phyloP scores from a whole-genome alignment of 2,329 filamentous ascomycete genomes.

The Cladorrhinum sp. region DNA sequence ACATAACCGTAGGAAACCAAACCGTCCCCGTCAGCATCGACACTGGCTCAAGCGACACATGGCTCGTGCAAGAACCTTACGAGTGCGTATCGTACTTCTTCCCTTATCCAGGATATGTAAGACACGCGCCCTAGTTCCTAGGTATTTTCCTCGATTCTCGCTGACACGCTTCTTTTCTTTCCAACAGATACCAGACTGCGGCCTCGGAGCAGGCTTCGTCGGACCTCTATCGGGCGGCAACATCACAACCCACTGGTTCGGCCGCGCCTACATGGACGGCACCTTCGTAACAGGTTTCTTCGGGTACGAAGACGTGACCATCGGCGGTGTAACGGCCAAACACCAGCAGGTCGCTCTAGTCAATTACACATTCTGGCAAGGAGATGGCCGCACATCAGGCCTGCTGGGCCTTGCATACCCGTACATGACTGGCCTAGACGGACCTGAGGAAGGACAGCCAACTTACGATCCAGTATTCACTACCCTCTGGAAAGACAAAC shows the following conservation, averaged over 20 bases:
- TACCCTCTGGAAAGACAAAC: conserved; percentile 43
- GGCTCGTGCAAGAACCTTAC: conserved; percentile 27
- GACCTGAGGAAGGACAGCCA: conserved; percentile 24
- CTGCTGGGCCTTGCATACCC: conserved; percentile 52
- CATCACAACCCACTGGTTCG: conserved; percentile 40
- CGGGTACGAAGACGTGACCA: conserved; percentile 39
- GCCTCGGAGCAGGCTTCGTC: conserved; percentile 27
- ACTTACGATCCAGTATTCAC: conserved; percentile 50
- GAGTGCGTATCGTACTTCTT: conserved; percentile 23
- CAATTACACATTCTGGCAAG: conserved; percentile 40
- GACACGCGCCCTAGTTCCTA: too few relatives aligned
- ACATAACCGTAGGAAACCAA: conserved; percentile 28
- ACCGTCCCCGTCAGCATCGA: conserved; percentile 30
- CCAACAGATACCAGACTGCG: conserved; percentile 24
- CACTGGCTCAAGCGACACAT: conserved; percentile 31
- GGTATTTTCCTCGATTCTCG: background rate
- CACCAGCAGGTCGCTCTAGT: conserved; percentile 47
- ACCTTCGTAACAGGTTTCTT: conserved; percentile 39
- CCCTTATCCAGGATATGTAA: background rate
- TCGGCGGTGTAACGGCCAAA: conserved; percentile 45
- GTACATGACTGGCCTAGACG: conserved; percentile 41
- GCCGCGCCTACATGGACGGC: conserved; percentile 43
- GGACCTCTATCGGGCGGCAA: conserved; percentile 34
- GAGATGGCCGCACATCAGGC: conserved; percentile 45
- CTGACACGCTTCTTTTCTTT: background rate